Base-by-base conservation (phyloP, 805 yeast species). In the Kodamaea sagamina region DNA sequence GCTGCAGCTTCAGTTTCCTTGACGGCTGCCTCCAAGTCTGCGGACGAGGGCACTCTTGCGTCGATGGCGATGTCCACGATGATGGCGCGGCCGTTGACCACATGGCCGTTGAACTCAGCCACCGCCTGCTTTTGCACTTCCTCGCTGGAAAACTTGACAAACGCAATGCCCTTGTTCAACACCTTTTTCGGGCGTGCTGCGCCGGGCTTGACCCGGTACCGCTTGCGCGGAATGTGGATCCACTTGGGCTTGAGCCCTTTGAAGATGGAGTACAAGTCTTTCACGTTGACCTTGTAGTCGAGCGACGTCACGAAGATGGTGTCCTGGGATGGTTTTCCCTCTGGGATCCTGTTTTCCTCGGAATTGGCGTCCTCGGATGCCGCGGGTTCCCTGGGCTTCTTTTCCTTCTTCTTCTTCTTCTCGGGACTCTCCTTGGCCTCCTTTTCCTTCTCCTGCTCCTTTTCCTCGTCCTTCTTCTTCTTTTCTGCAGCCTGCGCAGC, bases 11-110 rank as follows among this genome's bases (percentile, higher is more conserved):
- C 42, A 2, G 34, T 39, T 24, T 39, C 37, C 25, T 35, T 24
- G 13, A 18, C 22, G 6, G 17, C 35, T 8, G 16, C 27, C 17
- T 35, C 38, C 36, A 32, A 29, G 11, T 29, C 34, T 10, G 15
- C 34, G 3, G 34, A 15, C 7, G 34, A 29, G 19, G 34, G 34
- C 19, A 29, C 50, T 49, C 74, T 68, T 8, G 82, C 70, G 55
- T 83, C 87, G 49, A 86, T 76, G 15, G 96, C 96, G 53, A 83
- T 76, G 51, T 82, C 84, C 46, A 85, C 88, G 36, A 75, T 67
- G 46, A 89, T 67, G 39, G 71, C 72, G 61, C 86, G 78, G 39
- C 85, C 96, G 47, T 79, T 78, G 52, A 84, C 67, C 41, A 72
- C 75, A 55, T 72, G 74, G 41, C 89, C 95, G 50, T 84, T 75